Conservation (phyloP, 2,329 filamentous ascomycete genomes). For the Colletotrichum neosansevieriae region DNA sequence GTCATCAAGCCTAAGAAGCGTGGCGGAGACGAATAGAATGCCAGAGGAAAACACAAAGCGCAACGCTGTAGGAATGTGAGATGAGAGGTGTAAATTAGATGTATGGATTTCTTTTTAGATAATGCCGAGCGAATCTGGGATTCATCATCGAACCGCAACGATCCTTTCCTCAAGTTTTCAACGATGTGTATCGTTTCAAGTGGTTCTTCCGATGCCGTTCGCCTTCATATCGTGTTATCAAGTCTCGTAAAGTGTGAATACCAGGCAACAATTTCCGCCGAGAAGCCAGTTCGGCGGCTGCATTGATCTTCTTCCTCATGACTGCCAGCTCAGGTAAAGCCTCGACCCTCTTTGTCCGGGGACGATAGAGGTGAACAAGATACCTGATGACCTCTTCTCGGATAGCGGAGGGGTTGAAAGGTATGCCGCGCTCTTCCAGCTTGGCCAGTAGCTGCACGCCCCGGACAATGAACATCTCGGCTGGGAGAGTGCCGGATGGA, state of each 20-base stretch:
- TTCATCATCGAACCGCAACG: not conserved
- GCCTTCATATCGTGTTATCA: not conserved
- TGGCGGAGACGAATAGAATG: constrained; percentile 44
- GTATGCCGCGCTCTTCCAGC: constrained; percentile 51
- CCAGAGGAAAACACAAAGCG: not conserved
- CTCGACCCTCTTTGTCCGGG: not conserved
- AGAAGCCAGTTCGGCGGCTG: not conserved
- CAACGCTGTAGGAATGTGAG: constrained; percentile 11
- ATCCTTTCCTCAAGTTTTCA: not conserved
- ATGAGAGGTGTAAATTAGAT: constrained; percentile 43
- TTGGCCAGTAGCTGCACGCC: constrained; percentile 52
- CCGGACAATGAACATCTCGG: constrained; percentile 50
- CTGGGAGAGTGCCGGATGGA: not conserved
- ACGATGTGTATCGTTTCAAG: not conserved
- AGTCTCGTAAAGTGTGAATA: not conserved
- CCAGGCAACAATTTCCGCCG: not conserved
- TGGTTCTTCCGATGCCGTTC: not conserved
- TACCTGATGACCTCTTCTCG: constrained; percentile 35
- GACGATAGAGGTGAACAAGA: constrained; percentile 6
- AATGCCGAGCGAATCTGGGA: constrained; percentile 36
- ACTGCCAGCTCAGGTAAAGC: constrained; percentile 1
- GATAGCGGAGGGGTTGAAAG: constrained; percentile 45
- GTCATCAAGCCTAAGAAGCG: constrained; percentile 80
- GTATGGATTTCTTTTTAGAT: constrained; percentile 41
- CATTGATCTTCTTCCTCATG: constrained; percentile 19